These are phyloP conservation scores for Rhynchospora pubera DNA, from an alignment of 176 grass and related monocot species.

Conservation along the genomic window DNA sequence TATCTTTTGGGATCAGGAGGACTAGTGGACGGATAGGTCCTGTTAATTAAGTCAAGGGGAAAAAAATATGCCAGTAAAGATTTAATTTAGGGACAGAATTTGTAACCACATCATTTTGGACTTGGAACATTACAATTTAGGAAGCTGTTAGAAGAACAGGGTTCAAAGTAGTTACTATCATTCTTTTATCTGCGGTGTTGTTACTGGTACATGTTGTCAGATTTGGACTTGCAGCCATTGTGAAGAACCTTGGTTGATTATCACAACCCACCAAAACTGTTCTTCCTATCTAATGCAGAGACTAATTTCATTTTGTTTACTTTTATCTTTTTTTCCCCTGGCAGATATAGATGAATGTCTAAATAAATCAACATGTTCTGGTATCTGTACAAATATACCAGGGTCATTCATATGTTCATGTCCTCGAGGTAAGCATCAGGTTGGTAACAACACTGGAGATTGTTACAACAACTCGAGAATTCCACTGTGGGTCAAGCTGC, in stretches of 20 bases:
- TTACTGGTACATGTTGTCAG: not conserved
- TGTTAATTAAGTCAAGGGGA: too few relatives aligned
- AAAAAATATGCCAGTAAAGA: too few relatives aligned
- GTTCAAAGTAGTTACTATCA: not conserved
- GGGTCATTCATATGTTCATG: conserved; percentile 45
- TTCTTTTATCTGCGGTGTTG: not conserved
- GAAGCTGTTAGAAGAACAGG: too few relatives aligned
- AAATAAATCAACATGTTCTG: conserved; percentile 35
- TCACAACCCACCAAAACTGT: not conserved
- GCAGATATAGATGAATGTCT: conserved; percentile 68
- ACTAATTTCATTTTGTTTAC: not conserved
- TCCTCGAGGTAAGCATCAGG: conserved; percentile 24
- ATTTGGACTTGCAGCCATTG: not conserved
- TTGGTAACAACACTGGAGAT: conserved; percentile 30
- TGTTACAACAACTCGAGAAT: conserved; percentile 14
- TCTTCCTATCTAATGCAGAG: not conserved
- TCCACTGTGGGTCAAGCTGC: conserved; percentile 34
- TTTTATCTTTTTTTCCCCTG: not conserved
- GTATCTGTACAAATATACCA: conserved; percentile 33
- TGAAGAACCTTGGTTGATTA: not conserved
- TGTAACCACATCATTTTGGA: too few relatives aligned
- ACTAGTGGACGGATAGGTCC: too few relatives aligned
- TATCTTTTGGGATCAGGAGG: too few relatives aligned
- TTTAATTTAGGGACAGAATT: too few relatives aligned
- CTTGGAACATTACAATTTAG: too few relatives aligned